A percentile compares a stretch with the other conserved stretches of the same genome.
Evolutionary conservation across 345 rosid species (phyloP).

Genomic region (Boechera divaricarpa): DNA sequence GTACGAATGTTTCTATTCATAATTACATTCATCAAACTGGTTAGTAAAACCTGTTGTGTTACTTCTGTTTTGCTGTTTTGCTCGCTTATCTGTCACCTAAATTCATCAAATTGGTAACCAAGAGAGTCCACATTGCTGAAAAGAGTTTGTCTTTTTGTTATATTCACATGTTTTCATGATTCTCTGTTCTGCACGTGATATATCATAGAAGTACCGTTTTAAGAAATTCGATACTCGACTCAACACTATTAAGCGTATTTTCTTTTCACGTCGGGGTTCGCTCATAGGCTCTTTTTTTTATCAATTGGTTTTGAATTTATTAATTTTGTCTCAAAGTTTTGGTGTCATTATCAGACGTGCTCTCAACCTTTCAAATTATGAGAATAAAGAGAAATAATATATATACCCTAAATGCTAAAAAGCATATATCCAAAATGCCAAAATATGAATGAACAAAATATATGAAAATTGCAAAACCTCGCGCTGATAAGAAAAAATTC

Average conservation of each 20-base stretch:
- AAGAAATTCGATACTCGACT: constrained; percentile 4
- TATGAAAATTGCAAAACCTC: neutral
- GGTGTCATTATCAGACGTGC: constrained; percentile 31
- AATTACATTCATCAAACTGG: neutral
- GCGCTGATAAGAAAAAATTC: neutral
- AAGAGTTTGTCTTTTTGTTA: constrained; percentile 1
- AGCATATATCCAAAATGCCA: constrained; percentile 11
- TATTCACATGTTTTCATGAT: neutral
- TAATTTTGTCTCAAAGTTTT: neutral
- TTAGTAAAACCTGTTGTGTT: neutral
- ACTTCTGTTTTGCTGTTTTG: neutral
- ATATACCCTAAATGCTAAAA: neutral
- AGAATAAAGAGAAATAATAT: constrained; percentile 11
- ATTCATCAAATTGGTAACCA: neutral
- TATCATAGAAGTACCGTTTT: neutral
- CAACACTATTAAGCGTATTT: neutral
- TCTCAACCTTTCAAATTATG: constrained; percentile 12
- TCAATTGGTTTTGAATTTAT: neutral
- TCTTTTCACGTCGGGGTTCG: constrained; percentile 2
- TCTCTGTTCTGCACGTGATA: constrained; percentile 10
- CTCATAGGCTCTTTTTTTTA: constrained; percentile 5
- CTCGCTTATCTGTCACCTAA: neutral
- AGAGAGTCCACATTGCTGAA: neutral
- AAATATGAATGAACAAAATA: neutral
- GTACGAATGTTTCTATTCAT: neutral